Conservation (phyloP, 1,284 basidiomycete genomes). For the Fomitopsis palustris region DNA sequence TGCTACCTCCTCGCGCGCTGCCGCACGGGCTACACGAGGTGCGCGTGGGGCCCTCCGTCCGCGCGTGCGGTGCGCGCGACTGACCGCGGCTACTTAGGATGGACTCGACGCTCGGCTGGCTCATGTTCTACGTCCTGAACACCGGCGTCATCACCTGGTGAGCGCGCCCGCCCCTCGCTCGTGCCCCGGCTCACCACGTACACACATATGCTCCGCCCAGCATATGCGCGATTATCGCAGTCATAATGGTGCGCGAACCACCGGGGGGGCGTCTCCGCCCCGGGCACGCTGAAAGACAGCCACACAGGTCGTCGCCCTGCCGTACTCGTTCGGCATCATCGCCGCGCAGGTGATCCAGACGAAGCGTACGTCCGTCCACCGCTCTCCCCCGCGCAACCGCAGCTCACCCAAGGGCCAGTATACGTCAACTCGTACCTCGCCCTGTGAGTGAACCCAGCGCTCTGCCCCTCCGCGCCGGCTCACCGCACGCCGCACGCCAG, state of each 20-base stretch:
- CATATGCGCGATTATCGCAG: too few species aligned
- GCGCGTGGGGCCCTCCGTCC: too few species aligned
- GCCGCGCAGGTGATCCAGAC: neutral
- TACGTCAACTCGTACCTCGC: neutral
- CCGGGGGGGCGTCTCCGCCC: too few species aligned
- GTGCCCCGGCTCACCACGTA: too few species aligned
- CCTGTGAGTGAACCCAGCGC: neutral
- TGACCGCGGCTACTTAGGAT: constrained; percentile 5
- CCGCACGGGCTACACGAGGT: constrained; percentile 16
- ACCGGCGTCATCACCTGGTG: constrained; percentile 21
- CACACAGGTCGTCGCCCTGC: neutral
- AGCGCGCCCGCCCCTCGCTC: too few species aligned
- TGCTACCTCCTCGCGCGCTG: constrained; percentile 19
- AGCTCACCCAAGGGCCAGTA: neutral
- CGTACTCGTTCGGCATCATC: neutral
- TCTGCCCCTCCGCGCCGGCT: too few species aligned
- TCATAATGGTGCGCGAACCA: too few species aligned
- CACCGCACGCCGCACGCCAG: neutral
- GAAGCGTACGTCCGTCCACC: neutral
- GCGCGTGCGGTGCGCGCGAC: too few species aligned
- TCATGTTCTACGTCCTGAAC: constrained; percentile 20
- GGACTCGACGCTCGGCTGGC: constrained; percentile 13
- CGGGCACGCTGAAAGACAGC: too few species aligned
- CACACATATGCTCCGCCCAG: too few species aligned
- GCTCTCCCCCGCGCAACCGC: neutral